phyloP scores from a whole-genome alignment of 73 alveolate species.

The Blepharisma japonicum region DNA sequence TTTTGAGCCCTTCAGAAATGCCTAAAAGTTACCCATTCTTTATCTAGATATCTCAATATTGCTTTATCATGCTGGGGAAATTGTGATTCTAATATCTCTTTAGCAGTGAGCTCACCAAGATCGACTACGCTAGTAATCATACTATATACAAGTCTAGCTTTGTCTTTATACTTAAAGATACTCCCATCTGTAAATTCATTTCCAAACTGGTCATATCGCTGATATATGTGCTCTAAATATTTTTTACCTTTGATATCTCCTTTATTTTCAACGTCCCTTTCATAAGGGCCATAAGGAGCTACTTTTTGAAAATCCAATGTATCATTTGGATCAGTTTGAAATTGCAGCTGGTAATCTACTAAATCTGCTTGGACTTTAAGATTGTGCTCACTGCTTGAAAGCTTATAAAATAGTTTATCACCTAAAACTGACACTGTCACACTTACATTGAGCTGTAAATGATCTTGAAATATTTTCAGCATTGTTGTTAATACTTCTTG shows the following conservation, averaged over 20 bases:
- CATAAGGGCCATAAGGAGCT: constrained; percentile 22
- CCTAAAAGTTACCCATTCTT: not conserved
- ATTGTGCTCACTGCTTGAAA: not conserved
- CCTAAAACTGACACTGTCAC: no score
- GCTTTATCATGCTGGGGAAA: not conserved
- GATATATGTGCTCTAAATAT: not conserved
- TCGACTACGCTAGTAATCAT: not conserved
- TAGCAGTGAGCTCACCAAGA: not conserved
- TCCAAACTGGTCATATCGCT: not conserved
- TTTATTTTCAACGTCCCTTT: not conserved
- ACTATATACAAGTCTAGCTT: not conserved
- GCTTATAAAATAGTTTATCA: no score
- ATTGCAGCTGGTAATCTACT: not conserved
- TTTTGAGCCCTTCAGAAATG: constrained; percentile 24
- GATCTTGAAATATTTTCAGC: no score
- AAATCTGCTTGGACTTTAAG: constrained; percentile 22
- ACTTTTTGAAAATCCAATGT: not conserved
- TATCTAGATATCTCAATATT: not conserved
- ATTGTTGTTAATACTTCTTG: no score
- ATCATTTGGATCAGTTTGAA: not conserved
- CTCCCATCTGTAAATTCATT: not conserved
- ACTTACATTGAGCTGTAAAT: no score
- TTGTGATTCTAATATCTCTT: not conserved
- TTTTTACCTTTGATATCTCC: not conserved
- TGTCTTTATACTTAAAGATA: not conserved